Percentiles rank a stretch among this genome's conserved stretches.
These are phyloP conservation scores for Plantago lanceolata DNA, from an alignment of 305 asterid genomes.

Conservation along the genomic window DNA sequence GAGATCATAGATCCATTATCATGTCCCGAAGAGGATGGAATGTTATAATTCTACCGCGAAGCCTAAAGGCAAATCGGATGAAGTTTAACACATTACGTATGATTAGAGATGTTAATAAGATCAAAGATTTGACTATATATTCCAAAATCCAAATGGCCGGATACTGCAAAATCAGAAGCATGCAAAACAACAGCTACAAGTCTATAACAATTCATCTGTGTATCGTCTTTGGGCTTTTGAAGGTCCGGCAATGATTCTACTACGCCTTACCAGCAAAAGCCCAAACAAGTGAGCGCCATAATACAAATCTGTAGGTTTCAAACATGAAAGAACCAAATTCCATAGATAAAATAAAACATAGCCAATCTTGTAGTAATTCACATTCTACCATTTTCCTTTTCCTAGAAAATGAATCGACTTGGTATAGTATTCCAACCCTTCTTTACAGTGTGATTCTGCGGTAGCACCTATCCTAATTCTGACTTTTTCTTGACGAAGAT, in stretches of 20 bases:
- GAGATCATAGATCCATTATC: too few species aligned
- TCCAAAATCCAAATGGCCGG: background rate
- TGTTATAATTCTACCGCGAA: too few species aligned
- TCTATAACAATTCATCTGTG: background rate
- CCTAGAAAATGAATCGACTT: conserved; percentile 42
- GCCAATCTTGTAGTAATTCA: conserved; percentile 27
- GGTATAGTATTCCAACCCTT: conserved; percentile 35
- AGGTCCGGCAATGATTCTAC: background rate
- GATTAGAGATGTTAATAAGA: too few species aligned
- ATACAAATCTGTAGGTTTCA: conserved; percentile 19
- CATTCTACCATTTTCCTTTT: conserved; percentile 33
- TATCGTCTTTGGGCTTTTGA: background rate
- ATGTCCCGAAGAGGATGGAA: too few species aligned
- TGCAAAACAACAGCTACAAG: background rate
- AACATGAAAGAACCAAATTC: conserved; percentile 29
- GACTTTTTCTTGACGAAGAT: conserved; percentile 30
- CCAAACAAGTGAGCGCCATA: conserved; percentile 14
- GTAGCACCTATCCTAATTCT: conserved; percentile 42
- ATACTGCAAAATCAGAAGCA: background rate
- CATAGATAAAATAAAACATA: conserved; percentile 34
- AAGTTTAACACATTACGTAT: too few species aligned
- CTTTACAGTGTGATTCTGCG: conserved; percentile 62
- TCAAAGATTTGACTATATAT: too few species aligned
- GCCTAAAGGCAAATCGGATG: too few species aligned
- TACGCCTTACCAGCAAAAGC: background rate